Percentiles rank a stretch among this genome's conserved stretches.
These are phyloP conservation scores for Jaltomata sinuosa DNA, from an alignment of 257 asterid species.

Conservation along the genomic window DNA sequence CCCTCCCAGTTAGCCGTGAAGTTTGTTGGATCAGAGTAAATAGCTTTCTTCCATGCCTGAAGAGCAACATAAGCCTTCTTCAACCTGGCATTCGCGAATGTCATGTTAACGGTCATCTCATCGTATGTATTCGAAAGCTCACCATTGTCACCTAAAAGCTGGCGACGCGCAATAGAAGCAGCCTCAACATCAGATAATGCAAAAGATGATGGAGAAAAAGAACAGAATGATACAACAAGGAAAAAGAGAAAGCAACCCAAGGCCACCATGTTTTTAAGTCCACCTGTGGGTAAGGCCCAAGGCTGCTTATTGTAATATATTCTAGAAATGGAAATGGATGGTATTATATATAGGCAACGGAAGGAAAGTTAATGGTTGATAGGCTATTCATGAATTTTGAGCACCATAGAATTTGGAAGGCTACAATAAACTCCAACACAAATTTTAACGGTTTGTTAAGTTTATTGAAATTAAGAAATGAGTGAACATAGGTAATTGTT, in stretches of 20 bases:
- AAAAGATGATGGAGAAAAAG: conserved; percentile 9
- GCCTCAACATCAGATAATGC: conserved; percentile 13
- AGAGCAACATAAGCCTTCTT: conserved; percentile 51
- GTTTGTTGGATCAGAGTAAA: conserved; percentile 72
- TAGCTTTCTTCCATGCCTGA: conserved; percentile 66
- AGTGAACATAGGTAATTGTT: background rate
- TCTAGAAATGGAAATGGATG: background rate
- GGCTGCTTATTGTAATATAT: conserved; percentile 37
- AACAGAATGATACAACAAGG: conserved; percentile 12
- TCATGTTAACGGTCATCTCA: background rate
- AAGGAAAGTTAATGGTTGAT: conserved; percentile 14
- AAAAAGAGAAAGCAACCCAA: conserved; percentile 36
- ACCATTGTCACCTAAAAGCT: background rate
- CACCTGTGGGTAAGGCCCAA: conserved; percentile 55
- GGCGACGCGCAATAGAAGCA: conserved; percentile 8
- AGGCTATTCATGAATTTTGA: background rate
- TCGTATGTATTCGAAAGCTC: background rate
- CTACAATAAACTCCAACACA: conserved; percentile 3
- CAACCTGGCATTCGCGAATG: conserved; percentile 35
- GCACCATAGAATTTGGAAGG: conserved; percentile 21
- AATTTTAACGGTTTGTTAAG: background rate
- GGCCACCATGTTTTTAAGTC: conserved; percentile 30
- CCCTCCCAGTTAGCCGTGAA: conserved; percentile 71
- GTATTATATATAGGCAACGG: conserved; percentile 27
- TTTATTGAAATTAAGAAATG: conserved; percentile 1